Conservation (phyloP, 768 basidiomycete genomes). For the Leccinum variicolor region DNA sequence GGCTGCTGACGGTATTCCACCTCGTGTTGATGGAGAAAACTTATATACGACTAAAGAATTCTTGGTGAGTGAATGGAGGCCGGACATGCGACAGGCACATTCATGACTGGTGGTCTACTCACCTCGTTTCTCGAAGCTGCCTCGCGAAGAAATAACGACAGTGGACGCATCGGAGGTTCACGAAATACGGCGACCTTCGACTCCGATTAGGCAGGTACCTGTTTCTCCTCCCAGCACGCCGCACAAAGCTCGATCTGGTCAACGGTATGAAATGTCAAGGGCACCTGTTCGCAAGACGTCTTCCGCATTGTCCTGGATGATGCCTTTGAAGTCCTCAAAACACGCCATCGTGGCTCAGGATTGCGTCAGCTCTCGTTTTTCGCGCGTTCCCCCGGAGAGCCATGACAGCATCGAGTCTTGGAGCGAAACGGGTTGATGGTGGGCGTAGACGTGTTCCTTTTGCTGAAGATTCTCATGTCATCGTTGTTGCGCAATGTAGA, state of each 20-base stretch:
- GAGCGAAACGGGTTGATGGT: constrained; percentile 15
- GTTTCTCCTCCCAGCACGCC: constrained; percentile 23
- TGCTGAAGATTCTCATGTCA: constrained; percentile 2
- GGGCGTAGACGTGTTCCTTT: constrained; percentile 1
- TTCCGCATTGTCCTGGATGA: constrained; percentile 30
- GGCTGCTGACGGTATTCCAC: constrained; percentile 2
- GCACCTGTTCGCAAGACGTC: constrained; percentile 16
- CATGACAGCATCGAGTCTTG: constrained; percentile 40
- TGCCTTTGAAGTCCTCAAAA: constrained; percentile 14
- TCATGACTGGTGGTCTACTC: not conserved
- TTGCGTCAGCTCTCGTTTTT: constrained; percentile 6
- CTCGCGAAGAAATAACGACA: not conserved
- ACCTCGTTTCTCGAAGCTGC: constrained; percentile 11
- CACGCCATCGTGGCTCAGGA: not conserved
- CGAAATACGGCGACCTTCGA: constrained; percentile 8
- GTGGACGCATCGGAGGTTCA: not conserved
- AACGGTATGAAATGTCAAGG: not conserved
- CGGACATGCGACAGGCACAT: constrained; percentile 2
- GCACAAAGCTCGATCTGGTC: constrained; percentile 24
- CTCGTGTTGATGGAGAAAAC: constrained; percentile 19
- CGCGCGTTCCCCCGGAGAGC: constrained; percentile 12
- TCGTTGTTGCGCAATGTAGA: not conserved
- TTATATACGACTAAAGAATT: constrained; percentile 1
- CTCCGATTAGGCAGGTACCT: constrained; percentile 19
- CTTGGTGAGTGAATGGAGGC: constrained; percentile 17